Percentiles rank a stretch among this genome's conserved stretches.
Conservation (phyloP, 1,284 basidiomycete genomes). For the Ustilago cynodontis region DNA sequence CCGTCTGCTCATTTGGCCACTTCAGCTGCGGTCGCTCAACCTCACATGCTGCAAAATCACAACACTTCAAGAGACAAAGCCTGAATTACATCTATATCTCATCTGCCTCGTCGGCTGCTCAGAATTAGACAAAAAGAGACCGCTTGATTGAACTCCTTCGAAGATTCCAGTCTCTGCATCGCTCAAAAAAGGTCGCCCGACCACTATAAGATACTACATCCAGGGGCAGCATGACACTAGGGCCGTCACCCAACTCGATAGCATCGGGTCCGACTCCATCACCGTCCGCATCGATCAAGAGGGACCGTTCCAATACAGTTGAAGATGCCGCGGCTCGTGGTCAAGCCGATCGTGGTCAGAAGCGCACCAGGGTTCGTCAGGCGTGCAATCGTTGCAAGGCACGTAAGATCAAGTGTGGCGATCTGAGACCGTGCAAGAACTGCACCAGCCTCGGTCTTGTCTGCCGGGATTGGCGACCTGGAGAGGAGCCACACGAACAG, state of each 20-base stretch:
- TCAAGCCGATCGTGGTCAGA: constrained; percentile 26
- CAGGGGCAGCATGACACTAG: constrained; percentile 24
- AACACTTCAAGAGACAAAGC: neutral
- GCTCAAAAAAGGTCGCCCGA: too few species aligned
- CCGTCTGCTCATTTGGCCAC: neutral
- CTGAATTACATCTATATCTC: neutral
- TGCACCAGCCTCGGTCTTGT: constrained; percentile 48
- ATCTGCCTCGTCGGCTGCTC: neutral
- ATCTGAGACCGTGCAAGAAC: constrained; percentile 51
- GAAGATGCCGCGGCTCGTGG: constrained; percentile 17
- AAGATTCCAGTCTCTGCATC: too few species aligned
- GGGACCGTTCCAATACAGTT: constrained; percentile 30
- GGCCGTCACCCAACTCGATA: constrained; percentile 32
- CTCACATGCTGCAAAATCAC: neutral
- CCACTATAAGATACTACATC: too few species aligned
- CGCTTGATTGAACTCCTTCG: too few species aligned
- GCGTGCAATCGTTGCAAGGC: constrained; percentile 57
- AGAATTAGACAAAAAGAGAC: neutral
- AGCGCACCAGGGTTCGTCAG: constrained; percentile 47
- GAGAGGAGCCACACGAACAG: constrained; percentile 35
- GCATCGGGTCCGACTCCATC: constrained; percentile 19
- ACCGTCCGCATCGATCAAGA: constrained; percentile 31
- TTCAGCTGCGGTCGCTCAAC: neutral
- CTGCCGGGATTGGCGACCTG: constrained; percentile 52
- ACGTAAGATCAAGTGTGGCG: constrained; percentile 55